Conservation (phyloP, 2,329 filamentous ascomycete species). For the Colletotrichum liriopes region DNA sequence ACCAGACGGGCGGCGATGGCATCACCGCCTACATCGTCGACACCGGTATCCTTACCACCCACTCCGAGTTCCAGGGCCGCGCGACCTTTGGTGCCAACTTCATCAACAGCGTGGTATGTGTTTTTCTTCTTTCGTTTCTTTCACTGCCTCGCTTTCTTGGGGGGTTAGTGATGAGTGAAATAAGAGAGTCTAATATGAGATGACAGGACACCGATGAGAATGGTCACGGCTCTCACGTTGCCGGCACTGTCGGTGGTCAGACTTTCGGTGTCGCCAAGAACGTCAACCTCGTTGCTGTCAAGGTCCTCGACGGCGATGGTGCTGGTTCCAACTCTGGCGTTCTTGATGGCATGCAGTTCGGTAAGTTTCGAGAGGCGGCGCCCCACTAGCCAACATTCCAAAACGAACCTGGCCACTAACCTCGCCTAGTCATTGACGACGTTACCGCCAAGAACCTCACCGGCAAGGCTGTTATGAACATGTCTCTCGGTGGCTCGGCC, state of each 20-base stretch:
- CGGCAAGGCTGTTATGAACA: constrained; percentile 75
- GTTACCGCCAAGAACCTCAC: constrained; percentile 56
- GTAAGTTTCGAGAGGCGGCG: constrained; percentile 45
- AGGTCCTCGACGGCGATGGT: constrained; percentile 70
- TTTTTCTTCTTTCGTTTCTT: neutral
- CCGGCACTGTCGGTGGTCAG: constrained; percentile 72
- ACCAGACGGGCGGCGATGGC: constrained; percentile 67
- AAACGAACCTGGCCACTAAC: neutral
- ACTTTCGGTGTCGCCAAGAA: constrained; percentile 76
- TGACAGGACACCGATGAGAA: constrained; percentile 67
- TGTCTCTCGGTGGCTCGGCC: constrained; percentile 70
- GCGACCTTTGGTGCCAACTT: constrained; percentile 69
- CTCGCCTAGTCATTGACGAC: constrained; percentile 59
- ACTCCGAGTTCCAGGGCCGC: constrained; percentile 71
- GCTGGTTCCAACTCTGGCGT: constrained; percentile 66
- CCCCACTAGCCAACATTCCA: neutral
- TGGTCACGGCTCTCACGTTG: constrained; percentile 76
- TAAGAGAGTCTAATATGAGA: constrained; percentile 19
- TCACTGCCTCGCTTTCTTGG: neutral
- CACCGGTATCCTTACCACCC: constrained; percentile 72
- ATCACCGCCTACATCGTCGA: constrained; percentile 77
- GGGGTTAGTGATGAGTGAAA: constrained; percentile 21
- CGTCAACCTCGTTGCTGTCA: constrained; percentile 70
- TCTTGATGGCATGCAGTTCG: constrained; percentile 72
- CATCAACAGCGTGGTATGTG: constrained; percentile 61